Evolutionary conservation across 352 stramenopile genomes (phyloP).

Genomic region (Phytophthora tubulina): DNA sequence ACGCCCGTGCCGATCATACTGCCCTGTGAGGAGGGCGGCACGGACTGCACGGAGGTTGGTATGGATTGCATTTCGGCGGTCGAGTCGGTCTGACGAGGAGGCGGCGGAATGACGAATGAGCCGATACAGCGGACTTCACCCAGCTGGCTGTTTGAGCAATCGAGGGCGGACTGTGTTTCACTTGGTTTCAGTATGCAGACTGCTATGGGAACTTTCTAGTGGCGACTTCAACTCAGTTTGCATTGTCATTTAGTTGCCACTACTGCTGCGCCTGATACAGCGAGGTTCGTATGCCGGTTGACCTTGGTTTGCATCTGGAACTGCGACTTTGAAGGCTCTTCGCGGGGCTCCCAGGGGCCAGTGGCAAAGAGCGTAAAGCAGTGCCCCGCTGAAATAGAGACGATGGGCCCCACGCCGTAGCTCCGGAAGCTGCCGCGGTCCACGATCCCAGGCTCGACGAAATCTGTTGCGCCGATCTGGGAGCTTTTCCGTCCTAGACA

Average conservation of each 20-base stretch:
- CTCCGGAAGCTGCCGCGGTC: conserved; percentile 35
- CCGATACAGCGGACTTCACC: neutral
- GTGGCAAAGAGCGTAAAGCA: conserved; percentile 73
- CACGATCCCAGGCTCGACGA: conserved; percentile 64
- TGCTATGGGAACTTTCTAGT: conserved; percentile 13
- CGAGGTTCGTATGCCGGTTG: conserved; percentile 43
- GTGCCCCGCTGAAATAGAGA: conserved; percentile 64
- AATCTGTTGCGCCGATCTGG: conserved; percentile 35
- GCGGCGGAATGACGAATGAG: conserved; percentile 24
- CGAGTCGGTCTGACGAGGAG: conserved; percentile 13
- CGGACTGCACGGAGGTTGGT: conserved; percentile 29
- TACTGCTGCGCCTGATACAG: neutral
- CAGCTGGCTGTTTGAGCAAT: conserved; percentile 15
- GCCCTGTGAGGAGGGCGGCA: conserved; percentile 35
- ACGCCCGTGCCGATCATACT: conserved; percentile 70
- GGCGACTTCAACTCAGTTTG: conserved; percentile 5
- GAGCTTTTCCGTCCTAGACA: conserved; percentile 61
- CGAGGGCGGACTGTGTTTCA: neutral
- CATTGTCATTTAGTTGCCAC: conserved; percentile 11
- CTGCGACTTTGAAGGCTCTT: conserved; percentile 43
- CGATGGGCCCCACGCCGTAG: conserved; percentile 59
- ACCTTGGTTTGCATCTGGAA: conserved; percentile 61
- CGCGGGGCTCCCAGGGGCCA: conserved; percentile 49
- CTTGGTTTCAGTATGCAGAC: conserved; percentile 11
- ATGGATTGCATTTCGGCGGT: conserved; percentile 21